These are phyloP conservation scores for Geotrichum fermentans DNA, from an alignment of 1,139 yeast genomes.

Conservation along the genomic window DNA sequence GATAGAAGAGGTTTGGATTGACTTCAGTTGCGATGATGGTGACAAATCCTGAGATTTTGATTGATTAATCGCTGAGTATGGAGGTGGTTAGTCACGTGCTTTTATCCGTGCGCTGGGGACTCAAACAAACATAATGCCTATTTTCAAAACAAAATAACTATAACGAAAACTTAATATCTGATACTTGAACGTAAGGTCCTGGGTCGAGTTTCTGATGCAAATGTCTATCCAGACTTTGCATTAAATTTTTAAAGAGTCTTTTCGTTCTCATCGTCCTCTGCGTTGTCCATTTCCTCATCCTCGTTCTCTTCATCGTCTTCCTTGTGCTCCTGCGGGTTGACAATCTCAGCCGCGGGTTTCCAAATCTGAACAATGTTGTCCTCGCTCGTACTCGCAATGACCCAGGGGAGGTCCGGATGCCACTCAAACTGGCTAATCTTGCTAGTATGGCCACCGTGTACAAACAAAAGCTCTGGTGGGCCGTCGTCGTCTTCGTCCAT, in stretches of 20 bases:
- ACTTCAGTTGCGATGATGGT: too few species aligned
- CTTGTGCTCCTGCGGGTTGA: constrained; percentile 37
- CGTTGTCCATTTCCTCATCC: constrained; percentile 12
- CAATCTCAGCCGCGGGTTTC: constrained; percentile 45
- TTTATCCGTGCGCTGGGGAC: too few species aligned
- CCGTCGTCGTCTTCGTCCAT: constrained; percentile 34
- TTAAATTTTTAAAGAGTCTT: neutral
- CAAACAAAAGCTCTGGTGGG: constrained; percentile 49
- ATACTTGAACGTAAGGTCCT: neutral
- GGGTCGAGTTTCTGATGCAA: neutral
- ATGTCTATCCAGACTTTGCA: neutral
- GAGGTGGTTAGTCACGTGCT: too few species aligned
- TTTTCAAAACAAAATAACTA: too few species aligned
- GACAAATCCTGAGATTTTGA: too few species aligned
- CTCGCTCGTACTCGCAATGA: constrained; percentile 75
- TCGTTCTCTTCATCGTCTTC: constrained; percentile 33
- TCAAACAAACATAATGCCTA: too few species aligned
- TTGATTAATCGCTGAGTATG: too few species aligned
- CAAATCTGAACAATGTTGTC: constrained; percentile 86
- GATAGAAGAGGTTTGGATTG: neutral
- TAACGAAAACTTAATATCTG: too few species aligned
- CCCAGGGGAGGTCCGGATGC: constrained; percentile 77
- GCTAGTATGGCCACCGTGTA: constrained; percentile 87
- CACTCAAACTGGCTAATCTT: constrained; percentile 84
- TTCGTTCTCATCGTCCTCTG: constrained; percentile 2